A percentile compares a stretch with the other conserved stretches of the same genome.
Conservation (phyloP, 306 rosid species). For the Medicago ruthenica region DNA sequence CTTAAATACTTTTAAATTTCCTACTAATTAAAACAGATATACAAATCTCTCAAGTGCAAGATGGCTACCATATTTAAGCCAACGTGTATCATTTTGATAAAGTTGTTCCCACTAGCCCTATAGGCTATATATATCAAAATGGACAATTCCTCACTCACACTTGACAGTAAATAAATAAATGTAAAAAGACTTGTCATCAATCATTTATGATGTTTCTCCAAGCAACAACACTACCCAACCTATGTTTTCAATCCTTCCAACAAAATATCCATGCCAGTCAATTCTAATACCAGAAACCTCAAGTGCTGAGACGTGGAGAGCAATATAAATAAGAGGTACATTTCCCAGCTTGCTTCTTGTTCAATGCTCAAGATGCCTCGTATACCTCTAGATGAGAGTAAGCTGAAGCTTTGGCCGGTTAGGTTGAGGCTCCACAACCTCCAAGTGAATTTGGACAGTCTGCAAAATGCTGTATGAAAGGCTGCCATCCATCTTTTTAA, state of each 20-base stretch:
- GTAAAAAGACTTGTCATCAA: background rate
- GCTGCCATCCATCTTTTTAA: constrained; percentile 88
- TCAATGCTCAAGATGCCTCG: background rate
- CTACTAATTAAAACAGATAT: background rate
- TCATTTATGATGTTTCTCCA: constrained; percentile 4
- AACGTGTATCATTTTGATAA: constrained; percentile 6
- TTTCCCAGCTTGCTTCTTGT: constrained; percentile 6
- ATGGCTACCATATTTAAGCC: background rate
- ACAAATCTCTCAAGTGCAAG: constrained; percentile 18
- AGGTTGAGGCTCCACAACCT: constrained; percentile 98
- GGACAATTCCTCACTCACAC: background rate
- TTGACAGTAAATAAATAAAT: background rate
- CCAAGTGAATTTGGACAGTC: constrained; percentile 76
- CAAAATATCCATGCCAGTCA: background rate
- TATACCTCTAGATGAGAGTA: constrained; percentile 55
- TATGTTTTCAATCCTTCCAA: background rate
- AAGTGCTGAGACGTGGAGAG: constrained; percentile 11
- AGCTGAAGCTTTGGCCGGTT: constrained; percentile 91
- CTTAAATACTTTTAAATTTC: constrained; percentile 1
- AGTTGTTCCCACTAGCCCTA: constrained; percentile 12
- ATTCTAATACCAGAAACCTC: constrained; percentile 6
- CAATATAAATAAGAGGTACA: constrained; percentile 27
- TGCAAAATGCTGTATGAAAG: constrained; percentile 71
- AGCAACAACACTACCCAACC: background rate
- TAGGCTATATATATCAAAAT: constrained; percentile 2